Conservation (phyloP, 805 yeast species). For the Lachancea sp. region DNA sequence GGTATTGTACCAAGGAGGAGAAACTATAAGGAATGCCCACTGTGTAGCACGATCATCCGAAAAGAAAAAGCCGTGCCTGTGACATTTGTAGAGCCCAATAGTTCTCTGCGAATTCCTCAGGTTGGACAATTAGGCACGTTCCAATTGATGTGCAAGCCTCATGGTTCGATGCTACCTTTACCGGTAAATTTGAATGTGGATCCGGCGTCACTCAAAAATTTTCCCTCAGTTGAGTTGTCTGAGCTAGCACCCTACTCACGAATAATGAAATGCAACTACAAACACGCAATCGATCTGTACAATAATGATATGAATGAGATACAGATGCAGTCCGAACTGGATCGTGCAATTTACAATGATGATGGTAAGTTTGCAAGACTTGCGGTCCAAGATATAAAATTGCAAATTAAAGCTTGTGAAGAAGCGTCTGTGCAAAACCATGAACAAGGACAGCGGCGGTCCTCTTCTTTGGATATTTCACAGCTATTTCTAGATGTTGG, state of each 20-base stretch:
- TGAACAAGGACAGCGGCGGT: not conserved
- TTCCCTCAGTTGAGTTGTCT: slow-evolving; percentile 49
- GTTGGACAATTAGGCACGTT: slow-evolving; percentile 49
- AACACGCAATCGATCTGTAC: slow-evolving; percentile 48
- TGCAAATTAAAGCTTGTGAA: slow-evolving; percentile 36
- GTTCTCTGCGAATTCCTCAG: slow-evolving; percentile 51
- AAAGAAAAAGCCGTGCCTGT: slow-evolving; percentile 63
- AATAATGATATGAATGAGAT: slow-evolving; percentile 55
- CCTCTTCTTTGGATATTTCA: slow-evolving; percentile 1
- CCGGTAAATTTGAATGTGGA: slow-evolving; percentile 44
- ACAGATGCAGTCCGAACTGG: slow-evolving; percentile 45
- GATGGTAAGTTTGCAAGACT: slow-evolving; percentile 46
- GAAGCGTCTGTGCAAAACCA: slow-evolving; percentile 17
- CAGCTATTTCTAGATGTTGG: slow-evolving; percentile 12
- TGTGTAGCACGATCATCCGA: slow-evolving; percentile 57
- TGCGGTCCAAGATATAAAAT: slow-evolving; percentile 52
- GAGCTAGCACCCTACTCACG: slow-evolving; percentile 50
- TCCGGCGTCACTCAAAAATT: slow-evolving; percentile 37
- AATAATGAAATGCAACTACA: slow-evolving; percentile 57
- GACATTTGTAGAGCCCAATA: slow-evolving; percentile 40
- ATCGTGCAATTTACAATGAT: slow-evolving; percentile 53
- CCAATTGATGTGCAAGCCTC: slow-evolving; percentile 57
- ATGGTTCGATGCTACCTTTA: slow-evolving; percentile 39
- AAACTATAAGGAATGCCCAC: slow-evolving; percentile 69
- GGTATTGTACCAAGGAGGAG: slow-evolving; percentile 34